These are phyloP conservation scores for Blastobotrys arbuscula DNA, from an alignment of 1,139 yeast genomes.

Conservation along the genomic window DNA sequence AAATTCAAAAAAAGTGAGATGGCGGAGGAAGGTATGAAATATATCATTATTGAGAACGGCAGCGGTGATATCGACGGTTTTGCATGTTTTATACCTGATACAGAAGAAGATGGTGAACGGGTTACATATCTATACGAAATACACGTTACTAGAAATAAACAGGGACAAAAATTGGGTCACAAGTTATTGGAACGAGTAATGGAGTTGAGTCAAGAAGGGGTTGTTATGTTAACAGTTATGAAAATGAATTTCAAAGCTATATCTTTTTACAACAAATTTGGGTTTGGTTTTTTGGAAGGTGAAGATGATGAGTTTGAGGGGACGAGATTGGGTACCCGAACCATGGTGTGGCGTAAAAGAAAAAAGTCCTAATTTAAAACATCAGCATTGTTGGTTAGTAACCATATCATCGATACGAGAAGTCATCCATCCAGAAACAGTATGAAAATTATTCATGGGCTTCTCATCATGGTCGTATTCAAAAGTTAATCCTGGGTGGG, in stretches of 20 bases:
- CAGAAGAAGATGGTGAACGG: constrained; percentile 19
- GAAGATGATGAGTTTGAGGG: background rate
- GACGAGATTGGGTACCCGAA: background rate
- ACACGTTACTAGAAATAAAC: constrained; percentile 39
- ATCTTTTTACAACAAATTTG: constrained; percentile 24
- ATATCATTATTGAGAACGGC: constrained; percentile 17
- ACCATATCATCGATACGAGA: constrained; percentile 27
- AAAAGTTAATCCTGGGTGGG: constrained; percentile 5
- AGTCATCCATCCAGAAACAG: constrained; percentile 28
- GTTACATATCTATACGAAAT: constrained; percentile 52
- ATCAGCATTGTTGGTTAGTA: too few species aligned
- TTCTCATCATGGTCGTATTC: constrained; percentile 11
- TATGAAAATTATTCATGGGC: constrained; percentile 9
- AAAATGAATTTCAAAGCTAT: constrained; percentile 26
- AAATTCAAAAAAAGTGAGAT: constrained; percentile 43
- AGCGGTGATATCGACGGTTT: constrained; percentile 36
- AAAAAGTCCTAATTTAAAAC: too few species aligned
- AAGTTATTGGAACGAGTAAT: constrained; percentile 31
- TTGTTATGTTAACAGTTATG: constrained; percentile 28
- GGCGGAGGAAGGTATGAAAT: constrained; percentile 42
- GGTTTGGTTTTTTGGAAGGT: constrained; percentile 16
- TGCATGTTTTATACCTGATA: constrained; percentile 36
- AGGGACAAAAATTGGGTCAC: constrained; percentile 37
- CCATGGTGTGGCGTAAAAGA: background rate
- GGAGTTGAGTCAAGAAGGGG: constrained; percentile 8